Evolutionary conservation across 2,329 filamentous ascomycete genomes (phyloP), one percentile per base, ranked within the genome.

Genomic region (Ploettnerulaceae sp.): DNA sequence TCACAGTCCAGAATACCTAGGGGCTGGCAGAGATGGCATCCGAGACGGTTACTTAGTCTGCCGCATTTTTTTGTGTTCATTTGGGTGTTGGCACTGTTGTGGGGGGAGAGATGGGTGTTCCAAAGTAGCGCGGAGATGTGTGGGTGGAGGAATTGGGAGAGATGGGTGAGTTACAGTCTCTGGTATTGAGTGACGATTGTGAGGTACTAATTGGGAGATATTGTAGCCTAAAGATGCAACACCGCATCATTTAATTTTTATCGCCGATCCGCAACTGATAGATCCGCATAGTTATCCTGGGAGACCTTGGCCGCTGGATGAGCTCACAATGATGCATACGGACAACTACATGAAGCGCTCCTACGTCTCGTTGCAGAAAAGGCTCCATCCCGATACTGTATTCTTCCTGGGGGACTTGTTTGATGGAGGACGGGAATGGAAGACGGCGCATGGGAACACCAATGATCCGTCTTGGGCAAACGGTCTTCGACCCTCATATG

Each of bases 341-440:
- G 93, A 98, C 67, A 86, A 89, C 62, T 98, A 96, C 67, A 77
- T 98, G 54, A 81, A 83, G 31, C 81, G 90, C 32, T 82, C 86
- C 7, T 97, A 94, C 64, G 77, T 73, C n/a, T 76, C 83, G 43
- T 75, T 97, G 48, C 89, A 95, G 61, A 70, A 76, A 14, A 70
- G 79, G 14, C 72, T 97, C 11, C 77, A 79, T n/a, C 93, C 93
- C 0, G 89, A 96, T 63, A 90, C 86, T 12, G 73, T 95, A 1
- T 79, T 96, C 62, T 97, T 98, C 62, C 72, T 98, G 0, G 93
- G 93, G 6, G 93, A 98, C 63, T 71, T 98, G 1, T 96, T 98
- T 60, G 93, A 98, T 62, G 93, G 93, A 3, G 93, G 93, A 7
- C 79, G 93, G 56, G 93, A 98, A 71, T 98, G 93, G 93, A 85